Percentiles rank a stretch among this genome's conserved stretches.
Evolutionary conservation across 1,284 basidiomycete genomes (phyloP).

Genomic region (Ustanciosporium gigantosporum): DNA sequence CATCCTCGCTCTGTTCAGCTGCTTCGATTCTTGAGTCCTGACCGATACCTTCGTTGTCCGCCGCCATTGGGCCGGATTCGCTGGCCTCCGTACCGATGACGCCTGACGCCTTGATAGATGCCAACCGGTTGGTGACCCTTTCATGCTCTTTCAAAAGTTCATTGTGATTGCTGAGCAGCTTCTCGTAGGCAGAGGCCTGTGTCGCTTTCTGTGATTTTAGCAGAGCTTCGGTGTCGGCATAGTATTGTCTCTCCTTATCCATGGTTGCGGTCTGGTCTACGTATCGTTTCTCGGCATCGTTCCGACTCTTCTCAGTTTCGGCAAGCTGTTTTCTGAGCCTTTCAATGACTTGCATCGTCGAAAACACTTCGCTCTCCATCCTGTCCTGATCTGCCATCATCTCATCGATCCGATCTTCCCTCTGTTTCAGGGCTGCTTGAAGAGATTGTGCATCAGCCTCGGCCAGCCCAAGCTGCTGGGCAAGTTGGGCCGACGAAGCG

Average conservation of each 20-base stretch:
- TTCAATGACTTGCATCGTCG: constrained; percentile 39
- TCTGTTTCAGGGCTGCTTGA: constrained; percentile 26
- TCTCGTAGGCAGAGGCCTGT: constrained; percentile 33
- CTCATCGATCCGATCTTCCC: constrained; percentile 50
- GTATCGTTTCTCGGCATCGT: constrained; percentile 45
- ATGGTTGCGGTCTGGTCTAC: constrained; percentile 43
- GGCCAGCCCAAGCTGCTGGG: constrained; percentile 19
- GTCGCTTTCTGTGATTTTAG: constrained; percentile 45
- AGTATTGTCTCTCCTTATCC: constrained; percentile 55
- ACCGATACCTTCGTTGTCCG: background rate
- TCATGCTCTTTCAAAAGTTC: constrained; percentile 44
- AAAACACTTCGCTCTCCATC: constrained; percentile 46
- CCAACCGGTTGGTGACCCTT: constrained; percentile 29
- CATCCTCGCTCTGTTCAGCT: background rate
- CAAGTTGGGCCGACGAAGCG: constrained; percentile 12
- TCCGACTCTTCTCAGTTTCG: constrained; percentile 36
- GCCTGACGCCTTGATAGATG: constrained; percentile 18
- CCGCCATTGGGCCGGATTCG: background rate
- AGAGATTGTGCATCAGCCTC: constrained; percentile 25
- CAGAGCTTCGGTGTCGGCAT: constrained; percentile 42
- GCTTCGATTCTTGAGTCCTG: background rate
- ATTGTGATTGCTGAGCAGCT: constrained; percentile 36
- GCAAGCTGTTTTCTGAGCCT: constrained; percentile 42
- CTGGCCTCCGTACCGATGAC: background rate
- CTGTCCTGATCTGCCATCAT: constrained; percentile 49